These are phyloP conservation scores for Entophlyctis helioformis DNA, from an alignment of 192 early-diverging fungal genomes.

Conservation along the genomic window DNA sequence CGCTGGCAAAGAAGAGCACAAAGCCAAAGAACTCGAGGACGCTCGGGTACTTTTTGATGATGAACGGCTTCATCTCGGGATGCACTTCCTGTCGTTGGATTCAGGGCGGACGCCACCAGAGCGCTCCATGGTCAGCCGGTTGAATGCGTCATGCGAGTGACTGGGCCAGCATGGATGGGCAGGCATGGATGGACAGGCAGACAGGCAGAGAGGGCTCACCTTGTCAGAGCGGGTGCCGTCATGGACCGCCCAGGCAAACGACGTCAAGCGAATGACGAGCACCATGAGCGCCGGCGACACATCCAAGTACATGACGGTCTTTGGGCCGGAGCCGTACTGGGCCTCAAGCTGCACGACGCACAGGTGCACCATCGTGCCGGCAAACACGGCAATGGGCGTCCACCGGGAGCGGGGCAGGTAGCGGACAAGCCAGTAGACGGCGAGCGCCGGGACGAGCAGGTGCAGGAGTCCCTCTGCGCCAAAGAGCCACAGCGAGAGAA, in stretches of 20 bases:
- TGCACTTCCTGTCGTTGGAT: no score
- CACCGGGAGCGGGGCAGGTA: constrained; percentile 3
- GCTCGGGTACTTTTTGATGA: constrained; percentile 47
- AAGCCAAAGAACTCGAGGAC: constrained; percentile 75
- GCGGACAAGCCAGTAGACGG: constrained; percentile 8
- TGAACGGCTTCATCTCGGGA: no score
- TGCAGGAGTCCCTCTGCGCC: constrained; percentile 14
- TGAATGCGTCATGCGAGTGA: no score
- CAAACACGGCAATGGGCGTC: constrained; percentile 20
- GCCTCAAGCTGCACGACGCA: constrained; percentile 4
- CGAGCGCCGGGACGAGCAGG: constrained; percentile 9
- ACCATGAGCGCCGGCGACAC: constrained; percentile 96
- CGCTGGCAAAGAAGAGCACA: constrained; percentile 76
- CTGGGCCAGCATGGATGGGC: constrained; percentile 6
- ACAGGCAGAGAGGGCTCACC: background rate
- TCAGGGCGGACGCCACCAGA: no score
- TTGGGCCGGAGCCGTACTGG: no score
- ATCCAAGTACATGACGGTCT: no score
- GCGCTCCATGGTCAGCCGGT: no score
- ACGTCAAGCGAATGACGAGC: constrained; percentile 81
- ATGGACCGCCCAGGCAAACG: constrained; percentile 71
- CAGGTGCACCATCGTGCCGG: constrained; percentile 18
- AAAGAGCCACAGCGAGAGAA: constrained; percentile 24
- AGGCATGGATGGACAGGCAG: no score
- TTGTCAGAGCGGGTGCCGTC: constrained; percentile 54